A percentile compares a stretch with the other conserved stretches of the same genome.
Evolutionary conservation across 2,329 filamentous ascomycete species (phyloP).

Genomic region (Cladophialophora carrionii): DNA sequence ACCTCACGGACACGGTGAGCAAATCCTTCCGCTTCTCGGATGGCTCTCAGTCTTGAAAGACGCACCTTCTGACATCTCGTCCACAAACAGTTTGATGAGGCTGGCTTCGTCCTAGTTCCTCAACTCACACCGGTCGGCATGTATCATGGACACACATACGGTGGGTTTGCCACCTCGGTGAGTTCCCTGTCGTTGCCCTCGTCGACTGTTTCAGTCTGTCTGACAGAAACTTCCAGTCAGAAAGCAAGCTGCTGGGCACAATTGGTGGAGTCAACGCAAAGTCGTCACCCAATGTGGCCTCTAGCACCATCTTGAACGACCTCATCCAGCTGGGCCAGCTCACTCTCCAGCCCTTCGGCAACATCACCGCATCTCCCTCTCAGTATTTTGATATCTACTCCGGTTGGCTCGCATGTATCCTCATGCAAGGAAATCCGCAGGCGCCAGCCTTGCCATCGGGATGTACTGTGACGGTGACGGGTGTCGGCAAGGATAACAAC

Average conservation of each 20-base stretch:
- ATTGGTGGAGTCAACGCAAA: neutral
- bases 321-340: neutral
- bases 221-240: neutral
- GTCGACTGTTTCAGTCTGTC: neutral
- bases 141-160: conserved; percentile 14
- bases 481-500: neutral
- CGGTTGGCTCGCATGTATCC: conserved; percentile 10
- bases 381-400: conserved; percentile 3
- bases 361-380: conserved; percentile 12
- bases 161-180: neutral
- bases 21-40: neutral
- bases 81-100: conserved; percentile 4
- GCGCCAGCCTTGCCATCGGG: neutral
- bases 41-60: neutral
- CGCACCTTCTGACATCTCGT: neutral
- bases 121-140: neutral
- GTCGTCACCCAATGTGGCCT: conserved; percentile 1
- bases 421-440: conserved; percentile 1
- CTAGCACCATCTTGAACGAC: neutral
- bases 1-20: conserved; percentile 7
- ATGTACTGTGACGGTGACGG: conserved; percentile 2
- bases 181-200: neutral
- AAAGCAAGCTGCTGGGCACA: neutral
- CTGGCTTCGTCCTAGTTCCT: neutral
- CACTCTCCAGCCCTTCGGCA: conserved; percentile 10